Evolutionary conservation across 129 eudicot genomes (phyloP).

Genomic region (Lactuca sativa): DNA sequence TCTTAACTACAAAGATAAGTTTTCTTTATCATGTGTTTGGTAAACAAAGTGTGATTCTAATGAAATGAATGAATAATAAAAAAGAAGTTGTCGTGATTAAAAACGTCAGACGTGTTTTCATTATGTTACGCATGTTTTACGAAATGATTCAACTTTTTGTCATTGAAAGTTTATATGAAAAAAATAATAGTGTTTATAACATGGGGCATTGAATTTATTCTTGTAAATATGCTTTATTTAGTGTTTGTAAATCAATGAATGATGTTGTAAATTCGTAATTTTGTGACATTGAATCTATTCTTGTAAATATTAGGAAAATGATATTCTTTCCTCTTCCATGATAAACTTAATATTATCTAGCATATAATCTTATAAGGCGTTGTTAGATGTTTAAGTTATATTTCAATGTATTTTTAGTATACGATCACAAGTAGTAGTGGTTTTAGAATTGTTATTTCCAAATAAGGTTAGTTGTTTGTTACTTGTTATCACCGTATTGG

Average conservation of each 20-base stretch:
- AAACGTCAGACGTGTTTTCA: background rate
- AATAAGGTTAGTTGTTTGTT: background rate
- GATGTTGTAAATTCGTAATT: background rate
- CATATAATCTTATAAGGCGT: background rate
- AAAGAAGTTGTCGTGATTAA: background rate
- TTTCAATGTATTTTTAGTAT: background rate
- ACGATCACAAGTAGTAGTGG: background rate
- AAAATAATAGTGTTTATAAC: too few relatives aligned
- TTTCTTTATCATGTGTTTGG: background rate
- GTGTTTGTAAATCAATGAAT: background rate
- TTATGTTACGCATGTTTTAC: background rate
- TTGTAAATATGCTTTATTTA: background rate
- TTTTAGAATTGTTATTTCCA: too few relatives aligned
- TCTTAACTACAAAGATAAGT: too few relatives aligned
- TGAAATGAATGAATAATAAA: background rate
- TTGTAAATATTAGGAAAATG: background rate
- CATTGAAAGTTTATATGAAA: background rate
- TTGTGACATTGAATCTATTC: background rate
- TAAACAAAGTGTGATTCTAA: background rate
- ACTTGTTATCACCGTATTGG: background rate
- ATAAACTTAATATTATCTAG: too few relatives aligned
- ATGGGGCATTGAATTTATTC: background rate
- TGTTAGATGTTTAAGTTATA: background rate
- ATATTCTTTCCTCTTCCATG: background rate
- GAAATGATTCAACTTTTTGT: background rate